phyloP scores from a whole-genome alignment of 78 protist species.

The Speleostelium caveatum region DNA sequence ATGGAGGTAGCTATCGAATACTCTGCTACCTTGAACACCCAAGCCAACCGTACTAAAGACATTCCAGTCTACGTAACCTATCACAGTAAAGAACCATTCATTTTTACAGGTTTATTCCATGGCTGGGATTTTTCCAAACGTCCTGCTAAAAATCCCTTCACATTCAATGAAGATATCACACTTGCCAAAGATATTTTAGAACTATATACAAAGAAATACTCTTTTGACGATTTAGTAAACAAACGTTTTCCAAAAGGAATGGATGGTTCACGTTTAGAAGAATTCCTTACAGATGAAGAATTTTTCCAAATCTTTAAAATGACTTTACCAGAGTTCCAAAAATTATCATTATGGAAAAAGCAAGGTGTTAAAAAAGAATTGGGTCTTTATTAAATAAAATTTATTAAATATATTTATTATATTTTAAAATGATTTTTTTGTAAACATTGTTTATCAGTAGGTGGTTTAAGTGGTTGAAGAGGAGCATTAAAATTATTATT shows the following conservation, averaged over 20 bases:
- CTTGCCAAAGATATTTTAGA: slow-evolving; percentile 41
- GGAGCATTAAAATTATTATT: too few species aligned
- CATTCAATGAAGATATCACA: slow-evolving; percentile 13
- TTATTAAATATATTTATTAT: too few species aligned
- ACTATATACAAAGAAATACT: slow-evolving; percentile 67
- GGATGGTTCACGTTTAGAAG: slow-evolving; percentile 76
- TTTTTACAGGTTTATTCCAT: slow-evolving; percentile 78
- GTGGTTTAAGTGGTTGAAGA: too few species aligned
- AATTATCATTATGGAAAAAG: slow-evolving; percentile 77
- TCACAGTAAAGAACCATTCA: slow-evolving; percentile 67
- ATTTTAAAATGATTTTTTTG: too few species aligned
- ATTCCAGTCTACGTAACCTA: slow-evolving; percentile 40
- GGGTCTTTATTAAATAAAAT: slow-evolving; percentile 35
- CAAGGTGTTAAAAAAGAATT: slow-evolving; percentile 72
- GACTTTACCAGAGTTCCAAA: slow-evolving; percentile 31
- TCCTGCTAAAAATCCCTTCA: neutral
- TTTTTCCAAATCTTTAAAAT: slow-evolving; percentile 24
- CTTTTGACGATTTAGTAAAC: slow-evolving; percentile 76
- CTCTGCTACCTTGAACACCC: neutral
- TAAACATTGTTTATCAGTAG: too few species aligned
- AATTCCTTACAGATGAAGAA: slow-evolving; percentile 62
- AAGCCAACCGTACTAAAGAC: slow-evolving; percentile 7
- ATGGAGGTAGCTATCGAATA: slow-evolving; percentile 81
- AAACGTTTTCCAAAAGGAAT: slow-evolving; percentile 82
- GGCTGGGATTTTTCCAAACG: slow-evolving; percentile 84